Percentiles rank a stretch among this genome's conserved stretches.
Evolutionary conservation across 371 early-diverging fungal species (phyloP).

Genomic region (Basidiobolus meristosporus): DNA sequence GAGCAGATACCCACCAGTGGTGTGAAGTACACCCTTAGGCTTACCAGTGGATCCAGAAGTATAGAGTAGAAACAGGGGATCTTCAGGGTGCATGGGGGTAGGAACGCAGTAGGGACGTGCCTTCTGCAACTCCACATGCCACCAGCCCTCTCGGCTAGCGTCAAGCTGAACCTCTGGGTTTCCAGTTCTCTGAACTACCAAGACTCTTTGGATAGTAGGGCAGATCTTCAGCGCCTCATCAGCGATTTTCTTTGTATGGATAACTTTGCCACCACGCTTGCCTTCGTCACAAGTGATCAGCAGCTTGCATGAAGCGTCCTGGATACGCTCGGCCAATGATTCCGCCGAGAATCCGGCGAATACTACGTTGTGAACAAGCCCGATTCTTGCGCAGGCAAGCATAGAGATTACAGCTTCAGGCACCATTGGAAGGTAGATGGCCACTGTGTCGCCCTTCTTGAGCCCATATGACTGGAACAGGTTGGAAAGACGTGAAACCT

Average conservation of each 20-base stretch:
- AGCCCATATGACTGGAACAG: slow-evolving; percentile 57
- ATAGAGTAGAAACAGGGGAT: slow-evolving; percentile 92
- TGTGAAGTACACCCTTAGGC: slow-evolving; percentile 85
- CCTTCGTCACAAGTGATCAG: slow-evolving; percentile 77
- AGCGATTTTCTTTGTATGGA: slow-evolving; percentile 76
- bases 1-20: slow-evolving; percentile 88
- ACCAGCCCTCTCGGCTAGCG: slow-evolving; percentile 72
- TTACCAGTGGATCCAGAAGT: slow-evolving; percentile 90
- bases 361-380: too few species aligned
- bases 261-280: slow-evolving; percentile 73
- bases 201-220: slow-evolving; percentile 57
- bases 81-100: slow-evolving; percentile 72
- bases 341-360: too few species aligned
- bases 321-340: too few species aligned
- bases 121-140: slow-evolving; percentile 60
- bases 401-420: slow-evolving; percentile 82
- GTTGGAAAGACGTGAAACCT: slow-evolving; percentile 71
- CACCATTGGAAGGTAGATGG: slow-evolving; percentile 95
- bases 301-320: too few species aligned
- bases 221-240: slow-evolving; percentile 65
- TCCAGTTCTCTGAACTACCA: slow-evolving; percentile 81
- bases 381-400: slow-evolving; percentile 90
- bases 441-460: slow-evolving; percentile 78
- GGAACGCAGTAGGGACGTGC: slow-evolving; percentile 65
- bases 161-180: slow-evolving; percentile 41